Evolutionary conservation across 2,329 filamentous ascomycete species (phyloP), one percentile per base, ranked within the genome.

Genomic region (Cytospora piceae): DNA sequence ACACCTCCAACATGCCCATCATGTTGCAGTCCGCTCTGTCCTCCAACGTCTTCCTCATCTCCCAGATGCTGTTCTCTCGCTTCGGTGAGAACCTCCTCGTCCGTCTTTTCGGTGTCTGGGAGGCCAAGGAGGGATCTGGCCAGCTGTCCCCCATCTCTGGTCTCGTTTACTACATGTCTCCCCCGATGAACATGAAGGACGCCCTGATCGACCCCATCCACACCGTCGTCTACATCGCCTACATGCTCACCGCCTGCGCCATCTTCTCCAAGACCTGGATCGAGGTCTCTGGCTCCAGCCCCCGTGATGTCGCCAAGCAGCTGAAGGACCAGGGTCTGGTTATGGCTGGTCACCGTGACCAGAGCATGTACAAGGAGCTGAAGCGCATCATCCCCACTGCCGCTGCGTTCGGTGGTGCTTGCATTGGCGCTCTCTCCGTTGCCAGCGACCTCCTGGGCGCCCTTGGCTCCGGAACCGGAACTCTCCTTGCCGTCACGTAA

Each of bases 191-290:
- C 89, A 93, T 99, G 84, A 96, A 92, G 79, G 95, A 98, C 75
- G 95, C 95, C 72, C 90, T 99, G 60, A 85, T 97, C 70, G 96
- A 99, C 81, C 95, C 95, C 42, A 93, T 99, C 76, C 95, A 99
- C 85, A 98, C 95, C 24, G 89, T 90, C 67, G 87, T 97, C 76
- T 99, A 99, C 83, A 93, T 98, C 72, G 86, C 89, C 71, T 99
- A 98, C 85, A 99, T 99, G 94, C 90, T 99, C 66, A 91, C 93
- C 74, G 96, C 96, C 72, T 99, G 95, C 77, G 76, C 76, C 58
- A 89, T 98, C 79, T 99, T 99, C 87, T 97, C 94, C 81, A 99
- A 99, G 92, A 99, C 96, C 63, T 99, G 95, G 95, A 99, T 99
- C 74, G 95, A 99, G 83, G 95, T 99, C 71, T 98, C 95, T 49